Percentiles rank a stretch among this genome's conserved stretches.
Evolutionary conservation across 352 stramenopile genomes (phyloP).

Genomic region (Globisporangium okanoganense): DNA sequence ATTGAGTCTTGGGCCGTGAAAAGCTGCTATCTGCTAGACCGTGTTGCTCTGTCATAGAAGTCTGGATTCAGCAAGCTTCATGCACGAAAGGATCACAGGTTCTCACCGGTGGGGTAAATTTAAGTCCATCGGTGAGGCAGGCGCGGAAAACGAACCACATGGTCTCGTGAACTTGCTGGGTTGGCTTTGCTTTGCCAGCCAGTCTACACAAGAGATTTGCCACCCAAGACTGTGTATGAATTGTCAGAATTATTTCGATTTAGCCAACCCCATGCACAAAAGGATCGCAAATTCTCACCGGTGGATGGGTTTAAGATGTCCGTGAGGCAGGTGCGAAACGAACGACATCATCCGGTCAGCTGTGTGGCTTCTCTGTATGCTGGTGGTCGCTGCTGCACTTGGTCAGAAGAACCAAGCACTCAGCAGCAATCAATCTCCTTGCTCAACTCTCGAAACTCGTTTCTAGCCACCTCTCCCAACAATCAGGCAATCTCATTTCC

Average conservation of each 20-base stretch:
- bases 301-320: background rate
- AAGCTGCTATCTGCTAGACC: no score
- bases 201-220: no score
- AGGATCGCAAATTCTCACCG: background rate
- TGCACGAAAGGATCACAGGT: no score
- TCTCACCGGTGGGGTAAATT: no score
- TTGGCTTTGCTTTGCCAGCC: no score
- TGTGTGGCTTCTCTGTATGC: background rate
- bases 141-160: no score
- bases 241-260: background rate
- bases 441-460: background rate
- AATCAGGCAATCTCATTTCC: background rate
- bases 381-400: no score
- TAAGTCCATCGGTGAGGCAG: no score
- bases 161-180: no score
- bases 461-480: background rate
- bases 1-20: background rate
- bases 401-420: background rate
- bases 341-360: background rate
- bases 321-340: constrained; percentile 1
- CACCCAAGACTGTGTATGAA: no score
- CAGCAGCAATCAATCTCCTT: background rate
- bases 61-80: no score
- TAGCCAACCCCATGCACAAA: background rate
- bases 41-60: no score